phyloP scores from a whole-genome alignment of 2,329 filamentous ascomycete genomes.

The Fusarium verrucosum region DNA sequence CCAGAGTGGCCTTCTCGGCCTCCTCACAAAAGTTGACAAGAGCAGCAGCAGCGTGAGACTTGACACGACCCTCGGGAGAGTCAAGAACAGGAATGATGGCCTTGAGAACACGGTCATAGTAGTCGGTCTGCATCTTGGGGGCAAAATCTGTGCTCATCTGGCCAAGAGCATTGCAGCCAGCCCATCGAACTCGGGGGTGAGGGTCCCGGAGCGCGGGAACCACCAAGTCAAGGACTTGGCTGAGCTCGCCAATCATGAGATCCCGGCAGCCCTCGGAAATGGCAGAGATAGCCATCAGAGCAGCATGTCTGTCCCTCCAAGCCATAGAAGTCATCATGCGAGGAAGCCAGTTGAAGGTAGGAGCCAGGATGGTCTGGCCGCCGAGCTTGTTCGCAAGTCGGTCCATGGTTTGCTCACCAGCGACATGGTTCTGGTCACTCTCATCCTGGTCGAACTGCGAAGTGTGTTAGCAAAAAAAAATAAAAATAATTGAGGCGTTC shows the following conservation, averaged over 20 bases:
- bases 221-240: slow-evolving; percentile 94
- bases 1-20: slow-evolving; percentile 88
- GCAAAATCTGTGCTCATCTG: slow-evolving; percentile 99
- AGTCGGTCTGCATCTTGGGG: slow-evolving; percentile 96
- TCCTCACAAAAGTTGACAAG: slow-evolving; percentile 99
- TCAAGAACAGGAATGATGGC: slow-evolving; percentile 93
- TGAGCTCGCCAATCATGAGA: slow-evolving; percentile 92
- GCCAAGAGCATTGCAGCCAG: slow-evolving; percentile 96
- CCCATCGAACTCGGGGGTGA: slow-evolving; percentile 95
- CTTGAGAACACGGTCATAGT: slow-evolving; percentile 85
- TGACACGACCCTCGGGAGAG: slow-evolving; percentile 90
- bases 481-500: neutral
- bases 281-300: slow-evolving; percentile 97
- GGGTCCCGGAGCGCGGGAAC: slow-evolving; percentile 88
- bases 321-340: slow-evolving; percentile 96
- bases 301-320: slow-evolving; percentile 95
- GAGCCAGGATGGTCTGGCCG: slow-evolving; percentile 88
- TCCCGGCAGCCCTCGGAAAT: slow-evolving; percentile 98
- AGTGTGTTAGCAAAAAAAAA: neutral
- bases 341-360: slow-evolving; percentile 96
- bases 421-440: slow-evolving; percentile 96
- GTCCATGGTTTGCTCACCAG: slow-evolving; percentile 98
- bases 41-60: slow-evolving; percentile 96
- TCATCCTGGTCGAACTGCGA: slow-evolving; percentile 87
- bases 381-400: slow-evolving; percentile 96